Conservation (phyloP, 495 filamentous ascomycete species). For the Platismatia glauca region DNA sequence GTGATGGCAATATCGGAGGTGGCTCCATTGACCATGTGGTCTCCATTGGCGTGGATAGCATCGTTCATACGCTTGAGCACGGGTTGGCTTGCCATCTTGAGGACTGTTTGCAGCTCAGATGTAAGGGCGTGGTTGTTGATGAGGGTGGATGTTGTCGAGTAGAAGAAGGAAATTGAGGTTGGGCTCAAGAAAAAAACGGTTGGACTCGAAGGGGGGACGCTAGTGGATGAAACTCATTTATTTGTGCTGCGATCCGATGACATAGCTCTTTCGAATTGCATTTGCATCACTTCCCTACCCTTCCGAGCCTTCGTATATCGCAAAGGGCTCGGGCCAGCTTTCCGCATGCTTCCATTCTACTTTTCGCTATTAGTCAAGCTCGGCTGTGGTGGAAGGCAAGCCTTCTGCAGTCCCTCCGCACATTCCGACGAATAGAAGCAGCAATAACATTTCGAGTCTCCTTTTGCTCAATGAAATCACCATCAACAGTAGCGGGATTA, state of each 20-base stretch:
- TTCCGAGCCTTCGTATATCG: neutral
- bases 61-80: slow-evolving; percentile 31
- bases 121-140: neutral
- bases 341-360: neutral
- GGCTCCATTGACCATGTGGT: slow-evolving; percentile 29
- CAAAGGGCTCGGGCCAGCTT: neutral
- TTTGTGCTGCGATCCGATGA: slow-evolving; percentile 7
- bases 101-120: neutral
- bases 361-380: neutral
- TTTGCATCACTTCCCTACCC: slow-evolving; percentile 8
- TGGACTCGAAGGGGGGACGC: slow-evolving; percentile 6
- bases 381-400: neutral
- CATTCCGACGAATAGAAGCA: neutral
- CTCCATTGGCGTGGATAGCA: slow-evolving; percentile 42
- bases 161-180: neutral
- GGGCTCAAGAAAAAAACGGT: slow-evolving; percentile 5
- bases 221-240: slow-evolving; percentile 14
- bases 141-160: neutral
- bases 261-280: slow-evolving; percentile 5
- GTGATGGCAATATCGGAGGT: slow-evolving; percentile 50
- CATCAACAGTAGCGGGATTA: slow-evolving; percentile 1
- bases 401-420: neutral
- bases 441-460: neutral
- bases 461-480: slow-evolving; percentile 3
- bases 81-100: slow-evolving; percentile 11